Evolutionary conservation across 2,329 filamentous ascomycete genomes (phyloP).

Genomic region (Curvularia verruculosa): DNA sequence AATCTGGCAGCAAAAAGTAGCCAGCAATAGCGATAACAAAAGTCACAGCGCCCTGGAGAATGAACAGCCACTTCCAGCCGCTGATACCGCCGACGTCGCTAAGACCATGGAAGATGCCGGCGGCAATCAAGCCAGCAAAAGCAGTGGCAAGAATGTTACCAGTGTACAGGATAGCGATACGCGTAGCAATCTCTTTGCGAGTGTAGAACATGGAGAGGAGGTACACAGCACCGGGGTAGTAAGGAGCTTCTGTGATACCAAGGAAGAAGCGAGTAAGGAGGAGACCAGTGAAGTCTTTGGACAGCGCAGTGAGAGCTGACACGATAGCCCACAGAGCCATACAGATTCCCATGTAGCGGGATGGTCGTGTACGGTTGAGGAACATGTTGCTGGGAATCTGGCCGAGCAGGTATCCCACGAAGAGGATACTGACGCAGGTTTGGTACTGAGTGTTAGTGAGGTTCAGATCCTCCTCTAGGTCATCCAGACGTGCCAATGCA

Average conservation of each 20-base stretch:
- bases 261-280: slow-evolving; percentile 53
- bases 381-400: slow-evolving; percentile 49
- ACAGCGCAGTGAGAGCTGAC: slow-evolving; percentile 51
- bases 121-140: slow-evolving; percentile 53
- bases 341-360: slow-evolving; percentile 33
- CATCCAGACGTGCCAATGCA: slow-evolving; percentile 66
- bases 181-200: slow-evolving; percentile 53
- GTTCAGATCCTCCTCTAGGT: slow-evolving; percentile 63
- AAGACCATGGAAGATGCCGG: slow-evolving; percentile 41
- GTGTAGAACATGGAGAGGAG: slow-evolving; percentile 49
- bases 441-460: slow-evolving; percentile 30
- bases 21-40: slow-evolving; percentile 43
- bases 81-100: slow-evolving; percentile 29
- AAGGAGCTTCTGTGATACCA: slow-evolving; percentile 52
- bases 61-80: slow-evolving; percentile 41
- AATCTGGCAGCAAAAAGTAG: slow-evolving; percentile 52
- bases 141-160: slow-evolving; percentile 51
- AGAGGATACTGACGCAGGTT: slow-evolving; percentile 33
- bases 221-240: slow-evolving; percentile 47
- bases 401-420: slow-evolving; percentile 43
- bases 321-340: slow-evolving; percentile 54
- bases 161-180: slow-evolving; percentile 56
- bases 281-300: slow-evolving; percentile 52
- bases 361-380: slow-evolving; percentile 39
- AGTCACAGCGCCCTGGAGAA: slow-evolving; percentile 39